phyloP scores from a whole-genome alignment of 306 rosid genomes.

The Quercus parvula region DNA sequence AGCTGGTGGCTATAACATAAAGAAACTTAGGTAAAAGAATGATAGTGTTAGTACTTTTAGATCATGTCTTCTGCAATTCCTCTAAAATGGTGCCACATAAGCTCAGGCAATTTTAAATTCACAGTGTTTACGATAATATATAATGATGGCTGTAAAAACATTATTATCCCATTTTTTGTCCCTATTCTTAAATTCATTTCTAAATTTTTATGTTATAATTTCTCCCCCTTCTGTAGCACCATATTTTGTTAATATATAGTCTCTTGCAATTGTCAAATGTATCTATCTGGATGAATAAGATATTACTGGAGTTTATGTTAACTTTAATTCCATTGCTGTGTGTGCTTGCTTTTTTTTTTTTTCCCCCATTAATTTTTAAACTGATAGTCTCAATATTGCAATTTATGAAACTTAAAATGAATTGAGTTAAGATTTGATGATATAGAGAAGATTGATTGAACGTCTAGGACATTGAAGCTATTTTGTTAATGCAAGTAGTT shows the following conservation, averaged over 20 bases:
- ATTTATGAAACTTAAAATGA: not conserved
- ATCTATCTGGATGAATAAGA: not conserved
- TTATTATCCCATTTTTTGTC: not conserved
- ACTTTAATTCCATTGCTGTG: not conserved
- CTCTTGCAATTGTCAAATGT: not conserved
- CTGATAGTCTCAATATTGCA: too few species aligned
- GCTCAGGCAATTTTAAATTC: not conserved
- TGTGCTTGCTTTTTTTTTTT: not conserved
- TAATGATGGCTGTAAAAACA: not conserved
- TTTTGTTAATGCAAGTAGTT: too few species aligned
- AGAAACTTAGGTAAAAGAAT: not conserved
- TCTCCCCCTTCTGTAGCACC: not conserved
- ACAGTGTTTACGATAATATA: not conserved
- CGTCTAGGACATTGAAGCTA: too few species aligned
- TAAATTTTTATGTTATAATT: not conserved
- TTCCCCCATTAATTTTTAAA: too few species aligned
- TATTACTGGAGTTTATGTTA: not conserved
- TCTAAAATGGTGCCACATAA: not conserved
- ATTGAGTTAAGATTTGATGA: not conserved
- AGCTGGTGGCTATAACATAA: conserved; percentile 27
- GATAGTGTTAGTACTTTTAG: not conserved
- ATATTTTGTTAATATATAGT: not conserved
- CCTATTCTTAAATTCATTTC: not conserved
- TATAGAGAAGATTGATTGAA: not conserved
- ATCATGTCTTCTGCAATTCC: conserved; percentile 6